Conservation (phyloP, 345 rosid genomes). For the Psidium friedrichsthalianum region DNA sequence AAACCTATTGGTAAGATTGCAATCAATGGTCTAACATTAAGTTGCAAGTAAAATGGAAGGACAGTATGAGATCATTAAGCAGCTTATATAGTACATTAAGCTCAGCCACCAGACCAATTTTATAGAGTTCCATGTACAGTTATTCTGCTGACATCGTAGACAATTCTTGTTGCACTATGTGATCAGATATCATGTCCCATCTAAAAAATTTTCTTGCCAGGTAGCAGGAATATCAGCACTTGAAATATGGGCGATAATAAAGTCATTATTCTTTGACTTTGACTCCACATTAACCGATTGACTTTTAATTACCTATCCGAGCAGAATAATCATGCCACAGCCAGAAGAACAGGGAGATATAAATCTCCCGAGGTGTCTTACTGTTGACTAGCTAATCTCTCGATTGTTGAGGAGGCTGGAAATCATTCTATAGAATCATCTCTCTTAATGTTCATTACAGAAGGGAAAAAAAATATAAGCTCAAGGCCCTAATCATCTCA, state of each 20-base stretch:
- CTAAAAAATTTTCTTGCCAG: neutral
- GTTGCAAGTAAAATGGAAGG: neutral
- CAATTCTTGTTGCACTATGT: neutral
- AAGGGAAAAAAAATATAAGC: neutral
- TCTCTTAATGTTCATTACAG: neutral
- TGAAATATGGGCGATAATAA: neutral
- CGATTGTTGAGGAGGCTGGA: neutral
- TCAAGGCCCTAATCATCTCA: neutral
- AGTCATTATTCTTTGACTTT: neutral
- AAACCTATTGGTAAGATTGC: conserved; percentile 34
- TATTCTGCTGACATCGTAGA: neutral
- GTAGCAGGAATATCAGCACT: neutral
- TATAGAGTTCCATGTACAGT: neutral
- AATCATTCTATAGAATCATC: neutral
- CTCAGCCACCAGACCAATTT: neutral
- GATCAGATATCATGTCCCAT: neutral
- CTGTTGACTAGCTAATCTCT: neutral
- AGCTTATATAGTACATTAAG: neutral
- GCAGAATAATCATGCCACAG: neutral
- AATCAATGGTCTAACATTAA: neutral
- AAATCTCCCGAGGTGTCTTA: neutral
- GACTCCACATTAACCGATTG: neutral
- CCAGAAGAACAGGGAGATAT: neutral
- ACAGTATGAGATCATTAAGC: neutral
- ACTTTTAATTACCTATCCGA: neutral